Conservation (phyloP, 2,329 filamentous ascomycete species). For the Colletotrichum orbiculare region DNA sequence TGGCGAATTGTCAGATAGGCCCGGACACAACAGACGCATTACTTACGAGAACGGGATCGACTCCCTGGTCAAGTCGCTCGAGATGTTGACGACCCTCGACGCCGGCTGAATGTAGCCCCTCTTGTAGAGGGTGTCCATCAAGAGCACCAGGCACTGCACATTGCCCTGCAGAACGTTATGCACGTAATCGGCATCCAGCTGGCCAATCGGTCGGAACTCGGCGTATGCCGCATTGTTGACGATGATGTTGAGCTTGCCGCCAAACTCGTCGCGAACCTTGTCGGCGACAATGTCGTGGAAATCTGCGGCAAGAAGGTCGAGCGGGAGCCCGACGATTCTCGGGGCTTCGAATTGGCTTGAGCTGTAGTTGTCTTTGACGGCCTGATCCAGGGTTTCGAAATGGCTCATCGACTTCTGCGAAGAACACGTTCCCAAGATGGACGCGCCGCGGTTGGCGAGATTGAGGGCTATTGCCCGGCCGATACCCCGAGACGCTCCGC, state of each 20-base stretch:
- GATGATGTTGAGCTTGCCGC: conserved; percentile 46
- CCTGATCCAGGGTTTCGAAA: neutral
- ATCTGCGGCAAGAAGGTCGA: conserved; percentile 44
- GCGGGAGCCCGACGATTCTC: conserved; percentile 43
- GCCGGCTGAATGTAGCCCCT: conserved; percentile 44
- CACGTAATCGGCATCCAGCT: conserved; percentile 42
- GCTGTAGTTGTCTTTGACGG: neutral
- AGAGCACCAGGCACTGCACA: conserved; percentile 47
- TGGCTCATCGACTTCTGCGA: neutral
- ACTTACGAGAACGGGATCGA: neutral
- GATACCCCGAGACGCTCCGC: conserved; percentile 65
- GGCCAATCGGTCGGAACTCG: conserved; percentile 45
- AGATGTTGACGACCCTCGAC: conserved; percentile 50
- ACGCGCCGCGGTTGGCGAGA: conserved; percentile 44
- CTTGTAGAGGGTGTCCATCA: conserved; percentile 49
- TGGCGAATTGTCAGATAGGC: neutral
- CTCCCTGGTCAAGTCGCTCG: conserved; percentile 16
- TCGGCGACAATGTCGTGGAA: conserved; percentile 44
- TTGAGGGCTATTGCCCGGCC: conserved; percentile 43
- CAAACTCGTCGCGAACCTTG: conserved; percentile 39
- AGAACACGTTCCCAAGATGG: conserved; percentile 46
- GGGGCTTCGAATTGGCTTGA: conserved; percentile 26
- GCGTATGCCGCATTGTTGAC: conserved; percentile 44
- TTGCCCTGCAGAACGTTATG: conserved; percentile 48
- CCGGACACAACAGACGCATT: neutral